Evolutionary conservation across 176 grass and related monocot species (phyloP), one percentile per base, ranked within the genome.

Genomic region (Poa annua): DNA sequence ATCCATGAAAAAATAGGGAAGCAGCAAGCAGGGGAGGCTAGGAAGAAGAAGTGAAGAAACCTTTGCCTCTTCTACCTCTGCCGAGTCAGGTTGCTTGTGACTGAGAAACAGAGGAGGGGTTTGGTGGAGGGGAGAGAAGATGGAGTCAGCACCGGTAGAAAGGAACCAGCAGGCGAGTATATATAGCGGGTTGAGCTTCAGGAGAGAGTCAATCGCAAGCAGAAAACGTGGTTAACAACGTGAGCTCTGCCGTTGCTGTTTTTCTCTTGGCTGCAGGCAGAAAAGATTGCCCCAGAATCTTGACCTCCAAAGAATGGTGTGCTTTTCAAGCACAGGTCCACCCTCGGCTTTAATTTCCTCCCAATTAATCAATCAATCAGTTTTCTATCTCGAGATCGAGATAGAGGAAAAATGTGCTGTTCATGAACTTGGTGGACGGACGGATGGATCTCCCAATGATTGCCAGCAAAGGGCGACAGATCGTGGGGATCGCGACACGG

Each of bases 361-460:
- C 45, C 3, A 13, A 48, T 13, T 14, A 48, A 48, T 48, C 13
- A 12, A 21, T 21, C 0, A 57, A 29, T 29, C 29, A 29, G 29
- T 29, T 29, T 29, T 29, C 29, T 29, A 36, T 36, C 39, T 41
- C 39, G 39, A 41, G 39, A 41, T 5, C 1, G 39, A 8, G 39
- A 5, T 4, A 62, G 24, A 61, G 21, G 26, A 61, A 3, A 44
- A 44, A 44, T 44, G 10, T 44, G 1, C 8, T 11, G 29, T 29
- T 48, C 0, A 57, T 7, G 55, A 57, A 9, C n/a, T 57, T 42
- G 84, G 50, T 42, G 78, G 56, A 75, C 41, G 77, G 80, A 88
- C 79, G 51, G 74, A 78, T 80, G 70, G 60, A 66, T 83, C 52
- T 92, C 17, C 87, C 84, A 93, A 93, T 94, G 88, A 91, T 92